Conservation (phyloP, 768 basidiomycete genomes). For the Trametopsis cervina region DNA sequence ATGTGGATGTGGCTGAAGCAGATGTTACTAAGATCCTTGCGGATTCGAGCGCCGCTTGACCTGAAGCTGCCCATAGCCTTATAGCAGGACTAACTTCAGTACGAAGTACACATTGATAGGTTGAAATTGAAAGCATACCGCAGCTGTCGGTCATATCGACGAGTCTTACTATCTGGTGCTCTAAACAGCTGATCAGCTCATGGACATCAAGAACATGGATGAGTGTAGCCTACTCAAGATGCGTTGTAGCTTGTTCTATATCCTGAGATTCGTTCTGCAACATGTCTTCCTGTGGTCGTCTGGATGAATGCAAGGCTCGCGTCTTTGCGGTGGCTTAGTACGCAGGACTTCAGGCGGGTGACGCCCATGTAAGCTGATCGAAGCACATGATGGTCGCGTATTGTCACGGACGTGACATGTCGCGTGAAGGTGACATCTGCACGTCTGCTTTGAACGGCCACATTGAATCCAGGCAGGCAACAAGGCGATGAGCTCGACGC, state of each 20-base stretch:
- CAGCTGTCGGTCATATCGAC: constrained; percentile 93
- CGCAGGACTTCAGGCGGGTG: background rate
- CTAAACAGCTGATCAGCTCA: constrained; percentile 25
- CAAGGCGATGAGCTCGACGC: constrained; percentile 37
- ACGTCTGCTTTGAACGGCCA: background rate
- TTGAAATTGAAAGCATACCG: constrained; percentile 44
- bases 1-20: constrained; percentile 77
- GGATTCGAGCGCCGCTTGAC: constrained; percentile 83
- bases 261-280: constrained; percentile 33
- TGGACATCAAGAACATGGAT: background rate
- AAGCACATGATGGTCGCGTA: constrained; percentile 3
- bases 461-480: too few relatives aligned
- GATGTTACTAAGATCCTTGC: constrained; percentile 78
- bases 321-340: too few relatives aligned
- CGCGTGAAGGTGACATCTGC: constrained; percentile 2
- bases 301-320: background rate
- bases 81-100: background rate
- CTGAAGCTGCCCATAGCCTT: constrained; percentile 83
- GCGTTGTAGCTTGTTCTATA: constrained; percentile 39
- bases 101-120: background rate
- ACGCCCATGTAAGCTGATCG: background rate
- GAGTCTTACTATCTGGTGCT: constrained; percentile 78
- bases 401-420: constrained; percentile 5
- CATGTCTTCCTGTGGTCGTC: constrained; percentile 13
- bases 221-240: constrained; percentile 27